Evolutionary conservation across 1,284 basidiomycete genomes (phyloP).

Genomic region (Ceratobasidium sp.): DNA sequence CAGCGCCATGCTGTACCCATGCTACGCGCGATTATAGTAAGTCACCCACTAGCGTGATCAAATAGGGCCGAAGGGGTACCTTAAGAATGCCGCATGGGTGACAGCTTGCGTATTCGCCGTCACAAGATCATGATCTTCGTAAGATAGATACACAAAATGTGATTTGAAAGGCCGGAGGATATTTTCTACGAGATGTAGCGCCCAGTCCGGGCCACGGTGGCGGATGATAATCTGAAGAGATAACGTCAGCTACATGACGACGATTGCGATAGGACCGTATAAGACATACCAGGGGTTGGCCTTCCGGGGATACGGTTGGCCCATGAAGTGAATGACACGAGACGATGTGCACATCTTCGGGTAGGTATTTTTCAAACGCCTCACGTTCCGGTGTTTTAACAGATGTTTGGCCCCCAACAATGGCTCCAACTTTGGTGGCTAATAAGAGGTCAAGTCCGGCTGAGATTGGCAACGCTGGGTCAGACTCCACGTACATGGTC

Average conservation of each 20-base stretch:
- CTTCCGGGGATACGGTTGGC: constrained; percentile 87
- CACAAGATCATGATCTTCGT: constrained; percentile 94
- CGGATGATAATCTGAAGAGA: constrained; percentile 85
- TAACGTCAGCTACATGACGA: no score
- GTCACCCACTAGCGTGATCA: constrained; percentile 26
- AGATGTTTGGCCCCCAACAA: constrained; percentile 95
- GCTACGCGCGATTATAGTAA: constrained; percentile 53
- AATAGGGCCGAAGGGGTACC: constrained; percentile 54
- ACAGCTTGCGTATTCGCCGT: constrained; percentile 99
- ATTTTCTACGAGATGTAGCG: constrained; percentile 80
- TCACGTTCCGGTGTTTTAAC: constrained; percentile 93
- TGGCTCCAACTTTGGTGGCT: constrained; percentile 92
- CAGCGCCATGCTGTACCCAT: constrained; percentile 98
- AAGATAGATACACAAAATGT: constrained; percentile 90
- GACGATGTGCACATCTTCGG: constrained; percentile 85
- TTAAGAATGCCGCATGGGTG: constrained; percentile 96
- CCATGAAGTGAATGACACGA: constrained; percentile 96
- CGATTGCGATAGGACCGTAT: constrained; percentile 31
- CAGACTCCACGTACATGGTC: constrained; percentile 73
- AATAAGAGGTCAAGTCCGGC: constrained; percentile 37
- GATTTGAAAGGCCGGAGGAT: constrained; percentile 84
- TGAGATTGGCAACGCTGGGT: not conserved
- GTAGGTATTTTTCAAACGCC: constrained; percentile 91
- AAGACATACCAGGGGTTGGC: constrained; percentile 81
- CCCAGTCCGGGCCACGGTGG: constrained; percentile 79